Conservation (phyloP, 495 filamentous ascomycete genomes). For the Neurospora discreta region DNA sequence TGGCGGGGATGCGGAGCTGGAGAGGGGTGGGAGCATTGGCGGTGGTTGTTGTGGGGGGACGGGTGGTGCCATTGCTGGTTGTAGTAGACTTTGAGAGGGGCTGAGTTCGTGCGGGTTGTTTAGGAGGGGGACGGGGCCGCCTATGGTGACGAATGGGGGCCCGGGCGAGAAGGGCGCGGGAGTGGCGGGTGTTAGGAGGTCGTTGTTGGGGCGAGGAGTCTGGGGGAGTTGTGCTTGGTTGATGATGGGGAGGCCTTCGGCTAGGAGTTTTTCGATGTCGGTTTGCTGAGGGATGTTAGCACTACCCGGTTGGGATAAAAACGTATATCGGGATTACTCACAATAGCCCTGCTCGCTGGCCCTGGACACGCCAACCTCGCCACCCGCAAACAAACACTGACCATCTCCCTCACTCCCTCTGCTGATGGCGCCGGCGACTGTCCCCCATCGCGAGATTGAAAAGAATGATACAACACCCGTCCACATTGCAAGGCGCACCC, state of each 20-base stretch:
- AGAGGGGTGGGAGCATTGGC: not conserved
- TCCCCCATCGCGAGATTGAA: constrained; percentile 9
- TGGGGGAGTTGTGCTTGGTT: constrained; percentile 1
- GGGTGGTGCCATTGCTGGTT: not conserved
- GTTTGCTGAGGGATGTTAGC: constrained; percentile 23
- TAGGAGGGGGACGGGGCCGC: not conserved
- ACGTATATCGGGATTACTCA: constrained; percentile 13
- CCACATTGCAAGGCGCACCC: constrained; percentile 38
- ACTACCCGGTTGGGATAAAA: not conserved
- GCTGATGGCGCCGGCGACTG: constrained; percentile 14
- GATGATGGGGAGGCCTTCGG: constrained; percentile 19
- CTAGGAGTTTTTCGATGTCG: constrained; percentile 34
- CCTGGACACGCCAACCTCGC: constrained; percentile 17
- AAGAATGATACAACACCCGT: constrained; percentile 27
- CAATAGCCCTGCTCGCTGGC: constrained; percentile 28
- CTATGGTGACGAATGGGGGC: constrained; percentile 8
- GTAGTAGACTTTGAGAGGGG: not conserved
- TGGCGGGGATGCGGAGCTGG: not conserved
- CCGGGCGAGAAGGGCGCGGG: constrained; percentile 1
- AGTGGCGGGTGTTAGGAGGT: not conserved
- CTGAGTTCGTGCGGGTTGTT: not conserved
- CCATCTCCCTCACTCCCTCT: constrained; percentile 19
- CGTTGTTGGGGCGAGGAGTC: not conserved
- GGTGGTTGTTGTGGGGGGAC: not conserved
- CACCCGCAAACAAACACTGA: constrained; percentile 16